Base-by-base conservation (phyloP, 2,329 filamentous ascomycete species). In the Neodidymelliopsis sp. region DNA sequence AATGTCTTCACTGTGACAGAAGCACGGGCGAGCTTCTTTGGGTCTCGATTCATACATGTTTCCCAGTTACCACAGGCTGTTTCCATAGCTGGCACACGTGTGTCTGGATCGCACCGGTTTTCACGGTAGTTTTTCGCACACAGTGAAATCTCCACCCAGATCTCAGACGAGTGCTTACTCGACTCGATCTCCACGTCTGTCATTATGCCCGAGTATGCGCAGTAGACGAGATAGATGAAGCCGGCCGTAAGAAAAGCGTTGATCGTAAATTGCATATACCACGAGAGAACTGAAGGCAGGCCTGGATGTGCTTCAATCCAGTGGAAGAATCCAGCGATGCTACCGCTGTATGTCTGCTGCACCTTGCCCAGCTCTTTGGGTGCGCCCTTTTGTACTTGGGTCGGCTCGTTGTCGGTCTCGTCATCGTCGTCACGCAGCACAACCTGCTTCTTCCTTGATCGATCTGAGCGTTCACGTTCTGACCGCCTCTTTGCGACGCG, bases 1-100 rank as follows among this genome's bases (percentile, higher is more conserved):
- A 97, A 89, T 19, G 92, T 94, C 66, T 90, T 88, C 4, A 91
- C 92, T 13, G 88, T 90, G 28, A 96, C 85, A 63, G 87, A 88
- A 30, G 93, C 88, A 27, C 87, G 81, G 59, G 90, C 91, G 46
- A 96, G 85, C 46, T 85, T 84, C 33, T 86, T 81, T 0, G 91
- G 87, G 65, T 97, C 90, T 57, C 87, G 84, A 57, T 87, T 85
- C 90, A 96, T 96, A 74, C 94, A 97, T 23, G 84, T 79, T 56
- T 88, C 85, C 93, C 93, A 97, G 54, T 87, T 83, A 24, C 85
- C 82, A 70, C 94, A 99, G 4, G 88, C 77, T 0, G 75, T 75
- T 53, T 88, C 83, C 60, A 97, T 78, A 0, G 89, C 90, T 0
- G 92, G 93, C 3, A 88, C 74, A 11, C 88, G 82, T 13, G 81